Evolutionary conservation across 1,284 basidiomycete species (phyloP), one percentile per base, ranked within the genome.

Genomic region (Taiwanofungus camphoratus): DNA sequence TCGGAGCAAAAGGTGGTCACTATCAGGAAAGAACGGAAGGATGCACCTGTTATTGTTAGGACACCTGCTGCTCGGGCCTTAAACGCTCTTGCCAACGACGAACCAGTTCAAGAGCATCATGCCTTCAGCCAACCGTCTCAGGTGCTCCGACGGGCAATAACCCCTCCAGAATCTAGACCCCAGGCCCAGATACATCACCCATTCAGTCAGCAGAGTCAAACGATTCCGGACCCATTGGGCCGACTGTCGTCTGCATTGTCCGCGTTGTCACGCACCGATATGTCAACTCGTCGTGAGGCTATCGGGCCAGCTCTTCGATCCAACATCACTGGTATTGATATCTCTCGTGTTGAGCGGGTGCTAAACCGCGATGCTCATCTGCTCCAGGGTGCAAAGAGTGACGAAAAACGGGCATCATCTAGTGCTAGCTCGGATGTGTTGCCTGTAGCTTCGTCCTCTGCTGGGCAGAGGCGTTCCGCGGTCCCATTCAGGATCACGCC

Each of bases 121-220:
- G 19, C 40, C 2, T 51, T 51, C 31, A 51, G 50, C 32, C 50
- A 51, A 18, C 46, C 44, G 7, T 37, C 40, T 5, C 50, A 49
- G 23, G 26, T 32, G 4, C 3, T 7, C 3, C 11, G 8, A 33
- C 38, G 18, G 41, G 15, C 24, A n/a, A 26, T 29, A 26, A 6
- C 15, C 5, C 15, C 16, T 13, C 42, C 35, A 29, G 15, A 21
- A 20, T 27, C 39, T 11, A 2, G 20, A 2, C 20, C 4, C 38
- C 32, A 23, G 13, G 41, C 41, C 7, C 41, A 50, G 34, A n/a
- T n/a, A n/a, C 52, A 50, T 19, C 54, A 56, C 37, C 49, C 52
- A 1, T 53, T 56, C 46, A 55, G 54, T 32, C 54, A 55, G 30
- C 44, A 45, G 1, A 45, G 27, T 13, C 46, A 51, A 23, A 41